phyloP scores from a whole-genome alignment of 75 land plant species.

The Picea glauca region DNA sequence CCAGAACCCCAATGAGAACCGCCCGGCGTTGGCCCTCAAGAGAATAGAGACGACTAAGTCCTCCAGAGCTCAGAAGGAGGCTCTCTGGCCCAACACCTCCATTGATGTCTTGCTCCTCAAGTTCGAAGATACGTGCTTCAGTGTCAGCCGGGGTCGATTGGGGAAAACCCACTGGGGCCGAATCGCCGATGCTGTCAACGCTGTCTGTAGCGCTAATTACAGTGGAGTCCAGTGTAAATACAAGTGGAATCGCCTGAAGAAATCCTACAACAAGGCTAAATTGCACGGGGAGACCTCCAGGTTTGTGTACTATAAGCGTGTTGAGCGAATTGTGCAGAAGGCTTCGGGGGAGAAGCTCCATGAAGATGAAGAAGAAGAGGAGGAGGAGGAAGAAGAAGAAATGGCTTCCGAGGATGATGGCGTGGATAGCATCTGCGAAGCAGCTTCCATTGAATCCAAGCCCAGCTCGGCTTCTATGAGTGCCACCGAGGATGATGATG shows the following conservation, averaged over 20 bases:
- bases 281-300: neutral
- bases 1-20: too few relatives aligned
- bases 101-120: neutral
- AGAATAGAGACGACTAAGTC: neutral
- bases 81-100: neutral
- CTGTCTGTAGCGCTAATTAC: neutral
- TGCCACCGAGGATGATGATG: conserved; percentile 6
- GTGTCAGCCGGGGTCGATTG: neutral
- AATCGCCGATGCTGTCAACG: neutral
- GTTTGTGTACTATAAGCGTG: neutral
- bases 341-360: neutral
- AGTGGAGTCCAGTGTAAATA: conserved; percentile 3
- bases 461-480: neutral
- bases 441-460: neutral
- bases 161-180: neutral
- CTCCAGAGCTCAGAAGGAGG: neutral
- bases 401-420: neutral
- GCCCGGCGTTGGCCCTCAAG: neutral
- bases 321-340: neutral
- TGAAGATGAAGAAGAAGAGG: conserved; percentile 1
- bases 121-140: neutral
- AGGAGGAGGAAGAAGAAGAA: neutral
- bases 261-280: conserved; percentile 6
- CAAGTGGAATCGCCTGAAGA: conserved; percentile 5
- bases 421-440: conserved; percentile 1